A percentile compares a stretch with the other conserved stretches of the same genome.
Conservation (phyloP, 2,329 filamentous ascomycete genomes). For the Cryphonectria japonica region DNA sequence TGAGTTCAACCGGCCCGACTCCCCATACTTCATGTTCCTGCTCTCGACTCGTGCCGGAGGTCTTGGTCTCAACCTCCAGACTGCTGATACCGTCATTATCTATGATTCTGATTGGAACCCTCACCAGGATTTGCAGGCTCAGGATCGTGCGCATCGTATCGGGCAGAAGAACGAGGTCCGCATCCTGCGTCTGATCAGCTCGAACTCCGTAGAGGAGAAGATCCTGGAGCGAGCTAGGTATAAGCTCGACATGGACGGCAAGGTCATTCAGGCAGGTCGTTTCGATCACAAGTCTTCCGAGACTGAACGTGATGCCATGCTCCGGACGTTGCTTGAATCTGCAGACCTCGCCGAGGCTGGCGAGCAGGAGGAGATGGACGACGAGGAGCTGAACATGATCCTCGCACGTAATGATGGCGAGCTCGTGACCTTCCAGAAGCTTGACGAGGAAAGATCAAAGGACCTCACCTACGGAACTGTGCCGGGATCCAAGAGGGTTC, state of each 20-base stretch:
- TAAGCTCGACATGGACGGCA: conserved; percentile 99
- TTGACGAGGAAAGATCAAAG: conserved; percentile 75
- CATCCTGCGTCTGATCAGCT: conserved; percentile 92
- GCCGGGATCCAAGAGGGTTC: conserved; percentile 63
- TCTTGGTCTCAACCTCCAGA: conserved; percentile 95
- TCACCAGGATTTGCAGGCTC: conserved; percentile 97
- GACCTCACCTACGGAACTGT: conserved; percentile 72
- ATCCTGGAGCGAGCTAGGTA: conserved; percentile 95
- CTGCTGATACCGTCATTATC: conserved; percentile 98
- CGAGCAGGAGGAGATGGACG: conserved; percentile 97
- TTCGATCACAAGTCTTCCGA: conserved; percentile 99
- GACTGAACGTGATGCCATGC: conserved; percentile 95
- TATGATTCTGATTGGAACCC: conserved; percentile 99
- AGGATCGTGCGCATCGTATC: conserved; percentile 99
- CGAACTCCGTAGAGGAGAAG: conserved; percentile 97
- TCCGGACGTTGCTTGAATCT: conserved; percentile 89
- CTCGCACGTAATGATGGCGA: conserved; percentile 88
- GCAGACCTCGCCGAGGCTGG: conserved; percentile 69
- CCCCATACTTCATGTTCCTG: conserved; percentile 96
- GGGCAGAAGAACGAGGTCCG: conserved; percentile 99
- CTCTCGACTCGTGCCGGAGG: conserved; percentile 98
- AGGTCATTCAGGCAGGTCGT: conserved; percentile 98
- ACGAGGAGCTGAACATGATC: conserved; percentile 94
- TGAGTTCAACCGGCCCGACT: conserved; percentile 86
- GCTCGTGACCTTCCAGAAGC: conserved; percentile 74